A percentile compares a stretch with the other conserved stretches of the same genome.
phyloP scores from a whole-genome alignment of 225 moss, liverwort and hornwort species.

The Thuidium tamariscinum region DNA sequence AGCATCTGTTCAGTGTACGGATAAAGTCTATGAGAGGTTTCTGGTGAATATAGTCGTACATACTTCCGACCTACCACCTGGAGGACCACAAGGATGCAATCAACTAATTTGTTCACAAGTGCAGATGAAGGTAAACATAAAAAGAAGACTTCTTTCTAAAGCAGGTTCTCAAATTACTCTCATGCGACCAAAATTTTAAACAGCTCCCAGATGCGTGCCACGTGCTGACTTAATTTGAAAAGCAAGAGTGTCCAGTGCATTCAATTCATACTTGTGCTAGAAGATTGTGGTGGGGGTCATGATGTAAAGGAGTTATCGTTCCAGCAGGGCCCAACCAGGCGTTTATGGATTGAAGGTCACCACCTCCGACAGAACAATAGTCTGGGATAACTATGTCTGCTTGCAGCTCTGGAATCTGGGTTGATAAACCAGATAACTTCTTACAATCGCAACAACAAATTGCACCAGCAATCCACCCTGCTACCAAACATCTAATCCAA shows the following conservation, averaged over 20 bases:
- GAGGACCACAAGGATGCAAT: not conserved
- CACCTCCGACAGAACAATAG: slow-evolving; percentile 77
- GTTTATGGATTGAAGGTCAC: slow-evolving; percentile 75
- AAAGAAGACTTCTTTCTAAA: not conserved
- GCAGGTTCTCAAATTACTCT: not conserved
- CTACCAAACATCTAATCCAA: not conserved
- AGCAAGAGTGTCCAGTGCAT: not conserved
- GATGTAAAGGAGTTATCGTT: slow-evolving; percentile 76
- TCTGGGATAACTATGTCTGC: slow-evolving; percentile 81
- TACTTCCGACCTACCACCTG: slow-evolving; percentile 97
- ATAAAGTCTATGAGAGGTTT: slow-evolving; percentile 41
- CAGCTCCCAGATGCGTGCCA: not conserved
- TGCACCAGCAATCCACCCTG: slow-evolving; percentile 4
- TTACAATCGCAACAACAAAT: not conserved
- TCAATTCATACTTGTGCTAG: slow-evolving; percentile 60
- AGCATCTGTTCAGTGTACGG: slow-evolving; percentile 88
- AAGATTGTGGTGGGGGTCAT: slow-evolving; percentile 85
- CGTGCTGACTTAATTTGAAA: not conserved
- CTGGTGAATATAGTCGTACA: slow-evolving; percentile 69
- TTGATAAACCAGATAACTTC: slow-evolving; percentile 17
- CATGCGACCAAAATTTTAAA: not conserved
- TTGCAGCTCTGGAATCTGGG: slow-evolving; percentile 82
- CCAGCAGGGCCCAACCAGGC: slow-evolving; percentile 94
- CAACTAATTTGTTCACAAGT: not conserved
- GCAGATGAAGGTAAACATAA: not conserved